phyloP scores from a whole-genome alignment of 1,284 basidiomycete species.

The Marasmius sp. region DNA sequence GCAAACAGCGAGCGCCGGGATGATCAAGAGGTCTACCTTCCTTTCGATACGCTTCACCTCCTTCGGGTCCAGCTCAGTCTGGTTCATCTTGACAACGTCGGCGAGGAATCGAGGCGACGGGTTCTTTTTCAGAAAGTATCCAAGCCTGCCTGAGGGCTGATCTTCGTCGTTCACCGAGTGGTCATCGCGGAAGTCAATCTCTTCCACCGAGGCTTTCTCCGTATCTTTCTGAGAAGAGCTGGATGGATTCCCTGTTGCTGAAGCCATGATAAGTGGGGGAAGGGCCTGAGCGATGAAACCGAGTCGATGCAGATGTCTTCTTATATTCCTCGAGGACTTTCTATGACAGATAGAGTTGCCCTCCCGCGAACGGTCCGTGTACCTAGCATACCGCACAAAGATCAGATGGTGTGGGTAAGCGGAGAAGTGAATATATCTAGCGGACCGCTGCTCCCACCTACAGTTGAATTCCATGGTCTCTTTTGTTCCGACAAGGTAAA shows the following conservation, averaged over 20 bases:
- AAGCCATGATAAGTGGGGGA: background rate
- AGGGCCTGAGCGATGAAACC: background rate
- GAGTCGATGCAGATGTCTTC: background rate
- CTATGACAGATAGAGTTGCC: background rate
- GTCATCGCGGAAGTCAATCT: slow-evolving; percentile 11
- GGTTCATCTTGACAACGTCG: slow-evolving; percentile 32
- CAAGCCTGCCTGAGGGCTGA: slow-evolving; percentile 14
- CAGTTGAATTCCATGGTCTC: background rate
- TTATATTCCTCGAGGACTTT: background rate
- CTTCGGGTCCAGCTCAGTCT: slow-evolving; percentile 26
- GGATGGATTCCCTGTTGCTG: background rate
- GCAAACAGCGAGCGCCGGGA: slow-evolving; percentile 36
- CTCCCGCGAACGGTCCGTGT: background rate
- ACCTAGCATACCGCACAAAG: background rate
- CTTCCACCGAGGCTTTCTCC: slow-evolving; percentile 14
- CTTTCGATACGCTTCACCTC: slow-evolving; percentile 35
- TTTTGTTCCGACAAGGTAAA: background rate
- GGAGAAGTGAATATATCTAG: background rate
- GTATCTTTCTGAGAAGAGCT: background rate
- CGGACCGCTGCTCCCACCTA: background rate
- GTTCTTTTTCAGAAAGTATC: slow-evolving; percentile 31
- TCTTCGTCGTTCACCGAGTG: slow-evolving; percentile 5
- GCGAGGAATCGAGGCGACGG: slow-evolving; percentile 32
- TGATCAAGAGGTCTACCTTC: slow-evolving; percentile 34
- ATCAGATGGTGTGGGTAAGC: background rate